phyloP scores from a whole-genome alignment of 805 yeast species.

The Torulaspora delbrueckii region DNA sequence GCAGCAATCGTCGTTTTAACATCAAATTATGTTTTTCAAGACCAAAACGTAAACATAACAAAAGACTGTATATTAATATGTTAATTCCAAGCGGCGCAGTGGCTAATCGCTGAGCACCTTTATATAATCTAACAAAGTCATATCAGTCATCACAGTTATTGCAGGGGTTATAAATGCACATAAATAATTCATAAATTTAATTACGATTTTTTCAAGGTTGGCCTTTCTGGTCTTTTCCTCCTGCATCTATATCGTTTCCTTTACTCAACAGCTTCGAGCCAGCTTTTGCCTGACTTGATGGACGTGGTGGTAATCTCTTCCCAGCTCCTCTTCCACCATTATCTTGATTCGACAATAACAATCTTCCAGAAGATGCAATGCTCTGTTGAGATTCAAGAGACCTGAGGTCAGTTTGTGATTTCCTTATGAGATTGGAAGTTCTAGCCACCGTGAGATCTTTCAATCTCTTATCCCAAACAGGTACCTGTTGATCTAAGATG shows the following conservation, averaged over 20 bases:
- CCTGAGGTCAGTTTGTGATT: conserved; percentile 30
- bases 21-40: too few relatives aligned
- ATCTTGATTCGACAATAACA: neutral
- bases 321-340: neutral
- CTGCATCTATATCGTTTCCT: neutral
- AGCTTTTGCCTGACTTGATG: conserved; percentile 1
- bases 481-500: conserved; percentile 60
- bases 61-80: too few relatives aligned
- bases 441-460: conserved; percentile 54
- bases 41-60: too few relatives aligned
- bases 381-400: neutral
- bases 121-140: too few relatives aligned
- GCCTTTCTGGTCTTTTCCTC: neutral
- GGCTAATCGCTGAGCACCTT: too few relatives aligned
- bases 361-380: neutral
- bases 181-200: too few relatives aligned
- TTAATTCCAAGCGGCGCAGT: too few relatives aligned
- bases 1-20: too few relatives aligned
- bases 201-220: neutral
- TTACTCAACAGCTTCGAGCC: conserved; percentile 5
- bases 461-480: conserved; percentile 60
- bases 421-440: conserved; percentile 33
- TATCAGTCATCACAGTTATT: too few relatives aligned
- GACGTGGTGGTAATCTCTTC: conserved; percentile 1
- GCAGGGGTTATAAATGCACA: too few relatives aligned